Base-by-base conservation (phyloP, 768 basidiomycete genomes). In the Leccinum pellstonianum region DNA sequence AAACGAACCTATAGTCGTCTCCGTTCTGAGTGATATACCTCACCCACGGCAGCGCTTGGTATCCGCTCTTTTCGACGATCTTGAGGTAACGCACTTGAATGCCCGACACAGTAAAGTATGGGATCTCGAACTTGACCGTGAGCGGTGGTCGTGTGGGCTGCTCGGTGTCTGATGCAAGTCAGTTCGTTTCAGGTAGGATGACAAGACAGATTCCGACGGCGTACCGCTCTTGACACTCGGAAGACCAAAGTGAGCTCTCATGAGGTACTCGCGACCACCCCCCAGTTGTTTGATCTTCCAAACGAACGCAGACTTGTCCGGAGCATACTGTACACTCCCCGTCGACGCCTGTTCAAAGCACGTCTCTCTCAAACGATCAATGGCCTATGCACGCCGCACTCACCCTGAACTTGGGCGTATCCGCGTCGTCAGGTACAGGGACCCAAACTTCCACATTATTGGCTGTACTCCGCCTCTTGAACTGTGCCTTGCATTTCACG, bases 251-350 rank as follows among this genome's bases (percentile, higher is more conserved):
- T 98, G 97, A 1, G 97, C 97, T 11, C 97, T 83, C 96, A 98
- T 98, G 56, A 98, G 81, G 77, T 95, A 98, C 72, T 99, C 97
- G 41, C 93, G 86, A 38, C 93, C 93, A 5, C 97, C 97, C 5
- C 93, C 95, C 0, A 99, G 83, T 72, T 96, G 93, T 74, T 98
- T 98, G 76, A 99, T 98, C 77, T 98, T 98, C 97, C 97, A 98
- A 1, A 98, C 92, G 69, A 98, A 98, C 2, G 95, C 94, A 17
- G 93, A 93, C 75, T 98, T 98, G 73, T 99, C 97, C 0, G 96
- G 97, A 1, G 91, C 95, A 70, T 99, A 98, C 63, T 97, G 94
- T 3, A 98, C 97, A 23, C 86, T 90, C 3, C 97, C 97, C 12
- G 94, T 95, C 15, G 95, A 89, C 21, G 96, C 93, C 95, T 97